Percentiles rank a stretch among this genome's conserved stretches.
Conservation (phyloP, 1,284 basidiomycete genomes). For the Cryptococcus wingfieldii region DNA sequence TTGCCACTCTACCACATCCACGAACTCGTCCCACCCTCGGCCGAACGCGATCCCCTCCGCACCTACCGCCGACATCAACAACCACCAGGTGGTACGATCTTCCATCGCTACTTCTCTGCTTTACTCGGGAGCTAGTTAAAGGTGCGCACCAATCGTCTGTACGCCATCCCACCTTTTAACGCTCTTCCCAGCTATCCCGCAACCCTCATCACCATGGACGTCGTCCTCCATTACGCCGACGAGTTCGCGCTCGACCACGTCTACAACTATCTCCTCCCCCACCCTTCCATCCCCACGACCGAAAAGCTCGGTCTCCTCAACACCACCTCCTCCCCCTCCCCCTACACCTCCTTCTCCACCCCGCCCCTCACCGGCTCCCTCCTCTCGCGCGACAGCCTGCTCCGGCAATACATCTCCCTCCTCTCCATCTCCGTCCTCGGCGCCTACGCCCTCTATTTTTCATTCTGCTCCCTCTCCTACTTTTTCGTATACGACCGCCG, state of each 20-base stretch:
- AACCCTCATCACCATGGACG: constrained; percentile 62
- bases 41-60: neutral
- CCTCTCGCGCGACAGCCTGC: constrained; percentile 65
- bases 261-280: constrained; percentile 70
- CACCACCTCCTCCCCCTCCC: constrained; percentile 31
- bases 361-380: constrained; percentile 12
- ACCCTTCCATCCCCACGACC: constrained; percentile 50
- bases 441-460: constrained; percentile 77
- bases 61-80: neutral
- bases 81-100: neutral
- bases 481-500: constrained; percentile 88
- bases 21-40: too few species aligned
- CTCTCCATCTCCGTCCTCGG: constrained; percentile 71
- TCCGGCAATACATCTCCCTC: constrained; percentile 75
- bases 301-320: constrained; percentile 18
- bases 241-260: constrained; percentile 69
- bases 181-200: neutral
- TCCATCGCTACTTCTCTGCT: neutral
- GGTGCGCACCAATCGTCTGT: too few species aligned
- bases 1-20: too few species aligned
- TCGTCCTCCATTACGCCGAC: constrained; percentile 69
- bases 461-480: constrained; percentile 80
- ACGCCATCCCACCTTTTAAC: too few species aligned
- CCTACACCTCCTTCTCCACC: constrained; percentile 15
- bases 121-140: neutral